phyloP scores from a whole-genome alignment of 2,329 filamentous ascomycete genomes.

The Colletotrichum higginsianum region DNA sequence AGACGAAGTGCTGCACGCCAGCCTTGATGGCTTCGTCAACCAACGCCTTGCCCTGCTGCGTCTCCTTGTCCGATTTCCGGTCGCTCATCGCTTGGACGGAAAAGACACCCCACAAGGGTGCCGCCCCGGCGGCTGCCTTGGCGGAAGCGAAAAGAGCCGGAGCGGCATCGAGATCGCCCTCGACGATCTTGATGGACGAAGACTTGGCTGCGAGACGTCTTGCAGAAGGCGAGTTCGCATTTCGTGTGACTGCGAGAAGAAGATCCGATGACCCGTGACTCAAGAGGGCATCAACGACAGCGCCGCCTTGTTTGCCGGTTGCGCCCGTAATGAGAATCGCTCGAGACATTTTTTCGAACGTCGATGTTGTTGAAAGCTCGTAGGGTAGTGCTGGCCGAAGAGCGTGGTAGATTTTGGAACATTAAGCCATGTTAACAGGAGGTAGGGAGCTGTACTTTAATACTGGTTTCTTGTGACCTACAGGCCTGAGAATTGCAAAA shows the following conservation, averaged over 20 bases:
- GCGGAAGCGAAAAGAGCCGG: conserved; percentile 63
- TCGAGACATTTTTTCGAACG: background rate
- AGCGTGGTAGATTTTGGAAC: too few species aligned
- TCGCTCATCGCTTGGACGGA: conserved; percentile 64
- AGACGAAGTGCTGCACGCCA: conserved; percentile 73
- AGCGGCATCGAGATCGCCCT: conserved; percentile 68
- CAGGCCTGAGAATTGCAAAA: too few species aligned
- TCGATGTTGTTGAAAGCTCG: too few species aligned
- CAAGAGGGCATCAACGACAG: conserved; percentile 60
- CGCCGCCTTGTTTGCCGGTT: conserved; percentile 64
- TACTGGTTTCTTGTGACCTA: too few species aligned
- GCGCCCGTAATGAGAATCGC: conserved; percentile 61
- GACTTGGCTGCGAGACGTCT: conserved; percentile 58
- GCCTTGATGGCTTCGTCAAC: conserved; percentile 70
- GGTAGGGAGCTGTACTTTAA: too few species aligned
- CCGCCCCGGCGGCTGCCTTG: conserved; percentile 40
- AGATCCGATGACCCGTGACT: conserved; percentile 46
- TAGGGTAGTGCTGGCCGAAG: too few species aligned
- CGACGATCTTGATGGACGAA: conserved; percentile 63
- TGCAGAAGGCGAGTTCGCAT: conserved; percentile 64
- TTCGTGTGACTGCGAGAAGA: conserved; percentile 74
- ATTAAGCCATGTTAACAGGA: too few species aligned
- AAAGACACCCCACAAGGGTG: conserved; percentile 71
- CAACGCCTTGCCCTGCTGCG: conserved; percentile 68
- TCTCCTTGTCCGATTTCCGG: conserved; percentile 12